Evolutionary conservation across 2,329 filamentous ascomycete species (phyloP).

Genomic region (Fusarium sp.): DNA sequence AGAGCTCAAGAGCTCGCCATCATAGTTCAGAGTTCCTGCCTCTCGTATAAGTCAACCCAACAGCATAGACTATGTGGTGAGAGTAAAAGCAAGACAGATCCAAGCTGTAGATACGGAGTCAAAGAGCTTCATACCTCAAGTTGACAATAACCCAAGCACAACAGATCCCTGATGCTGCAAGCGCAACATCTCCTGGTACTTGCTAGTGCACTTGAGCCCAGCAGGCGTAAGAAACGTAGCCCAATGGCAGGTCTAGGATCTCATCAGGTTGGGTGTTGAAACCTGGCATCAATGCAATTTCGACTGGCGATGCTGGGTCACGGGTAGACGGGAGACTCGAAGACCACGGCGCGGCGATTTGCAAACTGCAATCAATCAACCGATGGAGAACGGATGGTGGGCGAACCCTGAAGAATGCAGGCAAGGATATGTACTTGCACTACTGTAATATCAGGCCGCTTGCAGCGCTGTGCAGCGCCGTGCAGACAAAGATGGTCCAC

Average conservation of each 20-base stretch:
- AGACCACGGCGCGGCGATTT: neutral
- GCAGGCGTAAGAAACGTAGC: neutral
- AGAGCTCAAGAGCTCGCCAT: neutral
- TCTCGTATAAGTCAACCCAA: neutral
- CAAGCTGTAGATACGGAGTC: conserved; percentile 32
- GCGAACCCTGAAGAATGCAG: conserved; percentile 37
- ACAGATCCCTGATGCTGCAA: conserved; percentile 11
- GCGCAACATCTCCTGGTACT: conserved; percentile 6
- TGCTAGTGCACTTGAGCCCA: neutral
- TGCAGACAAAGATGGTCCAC: conserved; percentile 25
- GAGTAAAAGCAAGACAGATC: conserved; percentile 29
- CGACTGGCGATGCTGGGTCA: conserved; percentile 11
- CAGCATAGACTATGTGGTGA: neutral
- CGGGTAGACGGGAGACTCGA: conserved; percentile 13
- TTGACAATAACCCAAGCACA: conserved; percentile 11
- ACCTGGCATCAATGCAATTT: conserved; percentile 15
- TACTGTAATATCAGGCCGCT: conserved; percentile 29
- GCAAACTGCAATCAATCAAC: neutral
- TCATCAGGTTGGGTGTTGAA: conserved; percentile 14
- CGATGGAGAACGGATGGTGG: conserved; percentile 13
- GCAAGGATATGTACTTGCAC: conserved; percentile 38
- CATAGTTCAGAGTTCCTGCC: neutral
- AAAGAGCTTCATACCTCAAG: conserved; percentile 3
- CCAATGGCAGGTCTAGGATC: conserved; percentile 5
- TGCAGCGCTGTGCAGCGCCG: conserved; percentile 39